These are phyloP conservation scores for Blastobotrys attinorum DNA, from an alignment of 805 yeast genomes.

Conservation along the genomic window DNA sequence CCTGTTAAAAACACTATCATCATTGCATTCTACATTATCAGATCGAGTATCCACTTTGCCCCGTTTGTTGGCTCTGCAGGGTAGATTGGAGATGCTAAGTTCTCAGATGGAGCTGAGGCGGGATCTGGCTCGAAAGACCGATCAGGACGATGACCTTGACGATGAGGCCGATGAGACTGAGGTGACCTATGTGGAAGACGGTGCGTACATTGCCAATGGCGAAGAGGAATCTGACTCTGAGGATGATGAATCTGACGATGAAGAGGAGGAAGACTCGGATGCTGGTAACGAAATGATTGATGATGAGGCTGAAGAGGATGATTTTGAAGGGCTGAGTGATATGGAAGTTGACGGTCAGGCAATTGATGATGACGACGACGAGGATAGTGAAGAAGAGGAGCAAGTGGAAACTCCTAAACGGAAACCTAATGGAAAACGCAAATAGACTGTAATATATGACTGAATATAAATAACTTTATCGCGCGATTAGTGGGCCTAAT, in stretches of 20 bases:
- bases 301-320: conserved; percentile 30
- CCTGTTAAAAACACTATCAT: conserved; percentile 46
- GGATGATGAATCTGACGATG: conserved; percentile 23
- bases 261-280: conserved; percentile 39
- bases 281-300: conserved; percentile 36
- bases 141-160: conserved; percentile 28
- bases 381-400: conserved; percentile 12
- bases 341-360: conserved; percentile 24
- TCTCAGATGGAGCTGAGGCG: conserved; percentile 68
- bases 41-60: conserved; percentile 54
- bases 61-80: conserved; percentile 70
- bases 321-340: conserved; percentile 23
- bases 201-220: conserved; percentile 38
- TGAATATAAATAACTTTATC: neutral
- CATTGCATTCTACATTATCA: conserved; percentile 49
- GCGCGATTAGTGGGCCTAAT: no score
- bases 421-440: conserved; percentile 1
- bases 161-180: conserved; percentile 27
- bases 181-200: conserved; percentile 32
- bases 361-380: conserved; percentile 24
- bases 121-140: conserved; percentile 34
- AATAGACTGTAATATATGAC: neutral
- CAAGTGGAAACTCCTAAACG: conserved; percentile 2
- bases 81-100: conserved; percentile 68
- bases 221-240: conserved; percentile 35